Percentiles rank a stretch among this genome's conserved stretches.
These are phyloP conservation scores for Picochlorum costavermella DNA, from an alignment of 139 green algal genomes.

Conservation along the genomic window DNA sequence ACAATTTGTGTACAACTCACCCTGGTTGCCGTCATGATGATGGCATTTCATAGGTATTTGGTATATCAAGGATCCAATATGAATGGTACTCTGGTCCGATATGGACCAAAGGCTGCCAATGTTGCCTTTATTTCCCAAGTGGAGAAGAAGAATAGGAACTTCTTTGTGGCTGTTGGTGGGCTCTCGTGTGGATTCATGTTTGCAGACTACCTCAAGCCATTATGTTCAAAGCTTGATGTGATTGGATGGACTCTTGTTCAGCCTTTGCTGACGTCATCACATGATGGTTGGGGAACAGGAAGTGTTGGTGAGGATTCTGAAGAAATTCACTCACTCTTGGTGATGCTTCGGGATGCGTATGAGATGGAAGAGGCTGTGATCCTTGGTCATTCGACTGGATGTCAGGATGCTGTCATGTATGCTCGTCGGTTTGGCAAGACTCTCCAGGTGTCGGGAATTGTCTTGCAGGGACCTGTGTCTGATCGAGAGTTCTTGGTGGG, in stretches of 20 bases:
- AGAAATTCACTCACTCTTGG: slow-evolving; percentile 24
- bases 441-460: slow-evolving; percentile 20
- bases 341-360: slow-evolving; percentile 9
- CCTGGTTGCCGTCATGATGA: too few species aligned
- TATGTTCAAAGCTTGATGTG: slow-evolving; percentile 22
- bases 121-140: slow-evolving; percentile 26
- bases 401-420: slow-evolving; percentile 62
- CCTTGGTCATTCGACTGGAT: slow-evolving; percentile 63
- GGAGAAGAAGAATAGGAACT: slow-evolving; percentile 6
- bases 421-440: slow-evolving; percentile 7
- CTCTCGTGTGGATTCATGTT: slow-evolving; percentile 57
- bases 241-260: slow-evolving; percentile 43
- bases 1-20: too few species aligned
- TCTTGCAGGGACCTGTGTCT: slow-evolving; percentile 51
- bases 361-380: slow-evolving; percentile 36
- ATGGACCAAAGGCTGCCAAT: slow-evolving; percentile 25
- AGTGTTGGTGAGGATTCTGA: slow-evolving; percentile 55
- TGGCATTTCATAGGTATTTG: too few species aligned
- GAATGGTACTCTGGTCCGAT: slow-evolving; percentile 41
- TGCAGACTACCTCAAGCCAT: slow-evolving; percentile 29
- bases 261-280: slow-evolving; percentile 41
- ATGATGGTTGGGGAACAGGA: slow-evolving; percentile 50
- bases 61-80: background rate
- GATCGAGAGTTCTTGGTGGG: slow-evolving; percentile 43
- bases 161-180: slow-evolving; percentile 45